These are phyloP conservation scores for Yarrowia sp. DNA, from an alignment of 805 yeast genomes.

Conservation along the genomic window DNA sequence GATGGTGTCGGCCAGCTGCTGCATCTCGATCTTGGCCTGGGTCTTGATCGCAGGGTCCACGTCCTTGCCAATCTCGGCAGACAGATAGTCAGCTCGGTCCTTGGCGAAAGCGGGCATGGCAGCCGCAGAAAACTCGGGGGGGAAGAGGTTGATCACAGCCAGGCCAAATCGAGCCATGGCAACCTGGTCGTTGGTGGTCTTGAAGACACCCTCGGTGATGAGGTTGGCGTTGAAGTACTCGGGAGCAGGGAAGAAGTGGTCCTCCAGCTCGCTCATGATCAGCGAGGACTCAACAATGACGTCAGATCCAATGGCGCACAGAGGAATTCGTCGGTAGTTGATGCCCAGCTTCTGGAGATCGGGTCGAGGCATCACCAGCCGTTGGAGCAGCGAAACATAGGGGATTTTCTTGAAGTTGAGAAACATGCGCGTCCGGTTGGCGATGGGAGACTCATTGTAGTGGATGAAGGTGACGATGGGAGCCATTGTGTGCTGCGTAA, in stretches of 20 bases:
- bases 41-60: background rate
- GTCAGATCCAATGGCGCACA: slow-evolving; percentile 20
- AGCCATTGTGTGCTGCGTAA: background rate
- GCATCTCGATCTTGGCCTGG: slow-evolving; percentile 24
- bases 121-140: slow-evolving; percentile 6
- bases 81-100: slow-evolving; percentile 16
- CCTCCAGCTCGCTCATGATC: slow-evolving; percentile 22
- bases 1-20: slow-evolving; percentile 18
- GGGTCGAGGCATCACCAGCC: slow-evolving; percentile 16
- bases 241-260: slow-evolving; percentile 22
- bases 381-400: background rate
- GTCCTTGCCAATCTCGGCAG: background rate
- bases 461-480: slow-evolving; percentile 16
- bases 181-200: slow-evolving; percentile 11
- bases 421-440: slow-evolving; percentile 17
- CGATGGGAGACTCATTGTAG: slow-evolving; percentile 25
- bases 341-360: slow-evolving; percentile 19
- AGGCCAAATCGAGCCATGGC: slow-evolving; percentile 7
- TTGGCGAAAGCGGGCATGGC: slow-evolving; percentile 12
- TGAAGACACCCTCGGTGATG: slow-evolving; percentile 12
- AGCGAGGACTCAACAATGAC: slow-evolving; percentile 14
- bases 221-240: slow-evolving; percentile 5
- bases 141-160: slow-evolving; percentile 10
- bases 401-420: slow-evolving; percentile 24
- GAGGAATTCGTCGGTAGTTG: slow-evolving; percentile 25